Evolutionary conservation across 371 early-diverging fungal genomes (phyloP), one percentile per base, ranked within the genome.

Genomic region (Mortierella sp.): DNA sequence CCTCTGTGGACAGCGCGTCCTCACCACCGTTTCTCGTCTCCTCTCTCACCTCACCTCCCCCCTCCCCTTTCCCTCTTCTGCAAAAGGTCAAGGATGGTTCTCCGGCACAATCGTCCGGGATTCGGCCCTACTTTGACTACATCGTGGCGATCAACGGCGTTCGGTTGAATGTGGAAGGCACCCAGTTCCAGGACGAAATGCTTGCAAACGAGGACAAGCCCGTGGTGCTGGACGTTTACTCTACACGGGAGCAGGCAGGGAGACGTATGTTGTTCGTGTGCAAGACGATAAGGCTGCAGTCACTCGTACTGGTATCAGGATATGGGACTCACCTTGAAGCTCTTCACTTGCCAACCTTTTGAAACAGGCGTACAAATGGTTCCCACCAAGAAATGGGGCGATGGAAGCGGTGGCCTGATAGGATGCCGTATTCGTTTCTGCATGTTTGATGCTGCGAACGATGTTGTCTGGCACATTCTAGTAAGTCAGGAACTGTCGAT

Each of bases 361-460:
- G 22, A 10, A 34, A 28, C 80, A 88, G 90, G 86, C 14, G 79
- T 90, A 7, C 81, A 70, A 8, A 64, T 91, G 44, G 80, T 80
- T 27, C 91, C 91, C 1, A 81, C 81, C 34, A 73, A 54, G 59
- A 70, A 80, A 10, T 90, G 89, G 90, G 57, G 62, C 31, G 67
- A 69, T 46, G 61, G 69, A 9, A 67, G 61, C 19, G 78, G 80
- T 14, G 79, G 80, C 17, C 46, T 80, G 41, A 63, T 82, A 78
- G 92, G 92, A 16, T 91, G 90, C 58, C 86, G 85, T n/a, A 88
- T 92, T 53, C 84, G 92, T 24, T 91, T 84, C 61, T 93, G 92
- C 63, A 84, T 88, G 24, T 91, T 86, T 81, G 89, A 88, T 41
- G 78, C 80, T 12, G 88, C 86, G 16, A 85, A 85, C 19, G 89